A percentile compares a stretch with the other conserved stretches of the same genome.
These are phyloP conservation scores for Yamadazyma sp. DNA, from an alignment of 1,139 yeast genomes.

Conservation along the genomic window DNA sequence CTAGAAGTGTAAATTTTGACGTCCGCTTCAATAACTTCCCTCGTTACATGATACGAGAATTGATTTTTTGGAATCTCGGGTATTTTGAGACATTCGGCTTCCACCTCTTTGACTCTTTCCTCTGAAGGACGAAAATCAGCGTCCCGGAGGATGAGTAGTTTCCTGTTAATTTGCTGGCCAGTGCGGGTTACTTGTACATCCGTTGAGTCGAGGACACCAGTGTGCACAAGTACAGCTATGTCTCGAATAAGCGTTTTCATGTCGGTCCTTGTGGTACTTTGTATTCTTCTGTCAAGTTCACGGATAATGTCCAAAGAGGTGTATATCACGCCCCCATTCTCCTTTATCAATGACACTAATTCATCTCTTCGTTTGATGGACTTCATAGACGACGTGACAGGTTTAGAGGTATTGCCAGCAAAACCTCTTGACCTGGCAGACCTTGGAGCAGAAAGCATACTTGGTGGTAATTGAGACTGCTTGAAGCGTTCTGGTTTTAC, in stretches of 20 bases:
- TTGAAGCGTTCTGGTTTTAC: too few species aligned
- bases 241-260: slow-evolving; percentile 50
- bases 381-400: slow-evolving; percentile 16
- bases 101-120: slow-evolving; percentile 27
- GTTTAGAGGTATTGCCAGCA: background rate
- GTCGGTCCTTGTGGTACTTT: slow-evolving; percentile 42
- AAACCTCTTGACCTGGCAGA: background rate
- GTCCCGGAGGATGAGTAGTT: slow-evolving; percentile 32
- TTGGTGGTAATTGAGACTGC: slow-evolving; percentile 5
- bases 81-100: slow-evolving; percentile 23
- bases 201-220: slow-evolving; percentile 27
- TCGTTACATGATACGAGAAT: slow-evolving; percentile 3
- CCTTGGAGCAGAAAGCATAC: background rate
- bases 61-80: background rate
- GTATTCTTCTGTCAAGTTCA: slow-evolving; percentile 34
- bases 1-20: slow-evolving; percentile 25
- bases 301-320: slow-evolving; percentile 37
- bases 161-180: slow-evolving; percentile 32
- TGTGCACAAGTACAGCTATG: slow-evolving; percentile 26
- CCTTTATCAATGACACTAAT: slow-evolving; percentile 35
- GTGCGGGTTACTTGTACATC: slow-evolving; percentile 27
- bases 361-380: slow-evolving; percentile 35
- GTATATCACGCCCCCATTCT: slow-evolving; percentile 43
- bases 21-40: slow-evolving; percentile 32
- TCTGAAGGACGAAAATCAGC: slow-evolving; percentile 29